Base-by-base conservation (phyloP, 768 basidiomycete genomes). In the Russula vinacea region DNA sequence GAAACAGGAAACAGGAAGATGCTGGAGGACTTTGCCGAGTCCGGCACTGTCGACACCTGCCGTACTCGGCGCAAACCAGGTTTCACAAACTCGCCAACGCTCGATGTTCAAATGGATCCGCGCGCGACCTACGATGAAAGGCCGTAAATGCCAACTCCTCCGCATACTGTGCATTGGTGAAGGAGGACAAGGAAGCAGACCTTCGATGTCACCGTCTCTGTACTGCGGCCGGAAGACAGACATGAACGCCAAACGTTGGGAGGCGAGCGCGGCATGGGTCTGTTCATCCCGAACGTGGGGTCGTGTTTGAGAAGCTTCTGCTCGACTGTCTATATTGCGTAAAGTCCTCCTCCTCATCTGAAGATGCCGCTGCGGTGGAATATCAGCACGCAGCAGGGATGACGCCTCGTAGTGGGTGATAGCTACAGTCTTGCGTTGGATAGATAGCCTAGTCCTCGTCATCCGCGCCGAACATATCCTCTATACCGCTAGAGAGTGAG, bases 401-500 rank as follows among this genome's bases (percentile, higher is more conserved):
- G 22, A 32, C 1, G 19, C 19, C 13, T 37, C 16, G 10, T 1
- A 49, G n/a, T 16, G 32, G 32, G 3, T 14, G 39, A 45, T 11
- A 74, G 84, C 67, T 72, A 95, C 95, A 64, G 98, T 94, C 76
- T 98, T 94, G 68, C 96, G 91, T n/a, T n/a, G n/a, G n/a, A 73
- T 98, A 98, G 63, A 98, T 94, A 0, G 89, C 88, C 95, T 95
- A 98, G 72, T 98, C 96, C 8, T 90, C 94, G 71, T 98, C 95
- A 68, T 96, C 88, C 19, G 87, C 88, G 4, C 96, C 94, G 71
- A 98, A 99, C 77, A 80, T 87, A 69, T 98, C 95, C 78, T 98
- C 95, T 89, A 42, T 40, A 17, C 24, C n/a, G 49, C 3, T 10
- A 8, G 4, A 47, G 26, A 10, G 17, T 62, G 26, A 67, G 14